phyloP scores from a whole-genome alignment of 768 basidiomycete species.

The Boletellus emodensis region DNA sequence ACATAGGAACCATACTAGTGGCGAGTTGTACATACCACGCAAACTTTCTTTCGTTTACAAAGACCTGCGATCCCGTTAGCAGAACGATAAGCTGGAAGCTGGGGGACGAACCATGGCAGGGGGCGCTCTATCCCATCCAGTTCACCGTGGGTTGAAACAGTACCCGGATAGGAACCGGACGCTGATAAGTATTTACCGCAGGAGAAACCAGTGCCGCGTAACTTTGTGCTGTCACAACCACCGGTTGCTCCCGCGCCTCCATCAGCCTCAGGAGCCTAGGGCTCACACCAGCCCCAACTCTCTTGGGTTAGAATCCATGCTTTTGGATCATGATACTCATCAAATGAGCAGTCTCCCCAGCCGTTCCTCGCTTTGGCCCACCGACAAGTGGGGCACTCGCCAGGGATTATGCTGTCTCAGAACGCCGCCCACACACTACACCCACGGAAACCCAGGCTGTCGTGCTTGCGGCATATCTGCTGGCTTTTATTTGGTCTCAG shows the following conservation, averaged over 20 bases:
- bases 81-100: not conserved
- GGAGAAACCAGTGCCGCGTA: not conserved
- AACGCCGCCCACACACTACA: too few species aligned
- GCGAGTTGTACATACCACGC: constrained; percentile 55
- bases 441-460: not conserved
- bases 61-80: constrained; percentile 44
- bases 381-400: not conserved
- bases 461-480: not conserved
- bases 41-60: constrained; percentile 67
- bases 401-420: too few species aligned
- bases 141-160: not conserved
- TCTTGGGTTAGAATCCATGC: too few species aligned
- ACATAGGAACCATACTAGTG: not conserved
- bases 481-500: not conserved
- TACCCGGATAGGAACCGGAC: too few species aligned
- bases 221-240: not conserved
- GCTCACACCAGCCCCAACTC: too few species aligned
- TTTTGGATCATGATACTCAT: too few species aligned
- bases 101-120: constrained; percentile 21
- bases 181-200: not conserved
- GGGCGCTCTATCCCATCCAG: constrained; percentile 12
- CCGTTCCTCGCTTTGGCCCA: too few species aligned
- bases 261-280: too few species aligned
- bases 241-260: too few species aligned
- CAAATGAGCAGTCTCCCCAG: too few species aligned